These are phyloP conservation scores for Scenedesmus sp. DNA, from an alignment of 163 green algal genomes.

Conservation along the genomic window DNA sequence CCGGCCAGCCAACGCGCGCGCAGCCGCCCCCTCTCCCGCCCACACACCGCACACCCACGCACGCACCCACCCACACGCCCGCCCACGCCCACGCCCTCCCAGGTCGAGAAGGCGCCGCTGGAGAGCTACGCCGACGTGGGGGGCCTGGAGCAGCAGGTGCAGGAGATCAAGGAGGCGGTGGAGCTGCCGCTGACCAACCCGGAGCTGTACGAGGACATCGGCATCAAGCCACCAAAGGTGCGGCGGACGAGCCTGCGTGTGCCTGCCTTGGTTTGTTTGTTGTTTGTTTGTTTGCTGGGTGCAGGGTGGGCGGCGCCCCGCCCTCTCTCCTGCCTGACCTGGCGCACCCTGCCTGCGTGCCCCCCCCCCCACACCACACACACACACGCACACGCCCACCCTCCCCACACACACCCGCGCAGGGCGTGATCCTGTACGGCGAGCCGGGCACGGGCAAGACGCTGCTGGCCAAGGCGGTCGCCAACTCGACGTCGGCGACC, in stretches of 20 bases:
- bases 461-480: slow-evolving; percentile 94
- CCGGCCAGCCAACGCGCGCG: too few species aligned
- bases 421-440: slow-evolving; percentile 99
- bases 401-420: neutral
- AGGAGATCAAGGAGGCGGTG: slow-evolving; percentile 99
- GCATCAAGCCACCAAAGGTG: slow-evolving; percentile 99
- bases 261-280: too few species aligned
- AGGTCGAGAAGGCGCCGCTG: slow-evolving; percentile 97
- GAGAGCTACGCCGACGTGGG: slow-evolving; percentile 99
- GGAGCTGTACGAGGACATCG: slow-evolving; percentile 99
- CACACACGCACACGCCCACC: neutral
- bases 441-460: slow-evolving; percentile 99
- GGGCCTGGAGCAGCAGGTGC: slow-evolving; percentile 95
- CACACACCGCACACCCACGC: neutral
- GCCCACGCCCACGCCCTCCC: neutral
- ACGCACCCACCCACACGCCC: neutral
- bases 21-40: too few species aligned
- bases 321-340: too few species aligned
- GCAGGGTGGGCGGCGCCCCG: too few species aligned
- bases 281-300: too few species aligned
- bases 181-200: slow-evolving; percentile 99
- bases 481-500: slow-evolving; percentile 93
- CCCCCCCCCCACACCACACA: neutral
- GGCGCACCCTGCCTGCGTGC: slow-evolving; percentile 1
- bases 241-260: neutral